Percentiles rank a stretch among this genome's conserved stretches.
phyloP scores from a whole-genome alignment of 495 filamentous ascomycete species.

The Daldinia caldariorum region DNA sequence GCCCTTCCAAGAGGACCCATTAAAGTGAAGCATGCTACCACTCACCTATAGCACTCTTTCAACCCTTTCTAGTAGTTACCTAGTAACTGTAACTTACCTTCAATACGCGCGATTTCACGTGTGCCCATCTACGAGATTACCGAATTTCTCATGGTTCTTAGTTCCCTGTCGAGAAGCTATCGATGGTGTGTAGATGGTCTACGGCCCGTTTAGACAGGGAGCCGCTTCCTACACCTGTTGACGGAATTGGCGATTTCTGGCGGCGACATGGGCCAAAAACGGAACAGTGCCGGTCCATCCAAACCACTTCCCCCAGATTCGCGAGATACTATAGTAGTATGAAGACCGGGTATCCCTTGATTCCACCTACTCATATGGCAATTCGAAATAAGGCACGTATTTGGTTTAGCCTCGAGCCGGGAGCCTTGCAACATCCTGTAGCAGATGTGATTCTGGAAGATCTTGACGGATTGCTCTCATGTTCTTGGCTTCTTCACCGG shows the following conservation, averaged over 20 bases:
- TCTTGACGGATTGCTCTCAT: slow-evolving; percentile 36
- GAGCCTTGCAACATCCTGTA: slow-evolving; percentile 32
- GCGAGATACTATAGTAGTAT: slow-evolving; percentile 36
- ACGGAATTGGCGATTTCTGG: slow-evolving; percentile 34
- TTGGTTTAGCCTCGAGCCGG: slow-evolving; percentile 34
- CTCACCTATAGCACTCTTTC: neutral
- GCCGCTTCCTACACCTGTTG: slow-evolving; percentile 40
- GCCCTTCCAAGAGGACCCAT: neutral
- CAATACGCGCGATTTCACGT: neutral
- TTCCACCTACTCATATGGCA: slow-evolving; percentile 11
- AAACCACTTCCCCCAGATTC: slow-evolving; percentile 40
- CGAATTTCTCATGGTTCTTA: slow-evolving; percentile 10
- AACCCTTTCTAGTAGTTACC: neutral
- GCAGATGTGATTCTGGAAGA: slow-evolving; percentile 46
- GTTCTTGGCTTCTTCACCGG: slow-evolving; percentile 40
- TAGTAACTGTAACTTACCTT: neutral
- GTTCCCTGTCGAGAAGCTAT: slow-evolving; percentile 30
- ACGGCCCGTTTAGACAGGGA: slow-evolving; percentile 42
- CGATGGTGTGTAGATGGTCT: slow-evolving; percentile 16
- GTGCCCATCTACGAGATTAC: slow-evolving; percentile 6
- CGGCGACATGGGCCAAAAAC: slow-evolving; percentile 38
- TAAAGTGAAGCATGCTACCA: neutral
- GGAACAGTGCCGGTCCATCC: slow-evolving; percentile 34
- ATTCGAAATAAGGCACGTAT: slow-evolving; percentile 29
- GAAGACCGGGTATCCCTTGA: slow-evolving; percentile 20